phyloP scores from a whole-genome alignment of 78 protist genomes.

The Cavenderia fasciculata region DNA sequence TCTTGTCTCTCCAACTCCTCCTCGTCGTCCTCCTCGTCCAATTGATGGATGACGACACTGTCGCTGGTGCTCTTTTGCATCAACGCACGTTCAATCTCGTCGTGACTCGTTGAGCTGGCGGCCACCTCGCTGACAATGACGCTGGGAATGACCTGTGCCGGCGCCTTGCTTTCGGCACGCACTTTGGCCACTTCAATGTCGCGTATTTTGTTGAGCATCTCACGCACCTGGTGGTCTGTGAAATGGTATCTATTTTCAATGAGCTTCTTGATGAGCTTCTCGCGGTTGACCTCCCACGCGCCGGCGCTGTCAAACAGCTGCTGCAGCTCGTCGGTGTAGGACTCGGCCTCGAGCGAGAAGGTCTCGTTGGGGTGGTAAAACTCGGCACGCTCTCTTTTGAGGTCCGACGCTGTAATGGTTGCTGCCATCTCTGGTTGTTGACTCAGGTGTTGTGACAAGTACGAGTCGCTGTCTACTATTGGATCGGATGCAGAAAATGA shows the following conservation, averaged over 20 bases:
- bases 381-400: slow-evolving; percentile 58
- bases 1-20: slow-evolving; percentile 54
- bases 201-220: slow-evolving; percentile 16
- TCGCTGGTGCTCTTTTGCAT: neutral
- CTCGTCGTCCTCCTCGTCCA: slow-evolving; percentile 19
- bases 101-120: too few species aligned
- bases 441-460: neutral
- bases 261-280: neutral
- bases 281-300: slow-evolving; percentile 62
- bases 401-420: slow-evolving; percentile 49
- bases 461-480: neutral
- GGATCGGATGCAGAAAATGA: slow-evolving; percentile 37
- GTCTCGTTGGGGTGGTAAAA: slow-evolving; percentile 29
- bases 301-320: neutral
- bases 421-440: slow-evolving; percentile 34
- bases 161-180: slow-evolving; percentile 26
- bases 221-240: slow-evolving; percentile 13
- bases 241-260: neutral
- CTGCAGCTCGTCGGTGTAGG: neutral
- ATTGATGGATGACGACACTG: neutral
- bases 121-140: too few species aligned
- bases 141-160: too few species aligned
- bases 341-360: slow-evolving; percentile 28
- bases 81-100: too few species aligned
- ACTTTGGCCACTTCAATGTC: slow-evolving; percentile 39